Evolutionary conservation across 1,284 basidiomycete genomes (phyloP).

Genomic region (Chiua sp.): DNA sequence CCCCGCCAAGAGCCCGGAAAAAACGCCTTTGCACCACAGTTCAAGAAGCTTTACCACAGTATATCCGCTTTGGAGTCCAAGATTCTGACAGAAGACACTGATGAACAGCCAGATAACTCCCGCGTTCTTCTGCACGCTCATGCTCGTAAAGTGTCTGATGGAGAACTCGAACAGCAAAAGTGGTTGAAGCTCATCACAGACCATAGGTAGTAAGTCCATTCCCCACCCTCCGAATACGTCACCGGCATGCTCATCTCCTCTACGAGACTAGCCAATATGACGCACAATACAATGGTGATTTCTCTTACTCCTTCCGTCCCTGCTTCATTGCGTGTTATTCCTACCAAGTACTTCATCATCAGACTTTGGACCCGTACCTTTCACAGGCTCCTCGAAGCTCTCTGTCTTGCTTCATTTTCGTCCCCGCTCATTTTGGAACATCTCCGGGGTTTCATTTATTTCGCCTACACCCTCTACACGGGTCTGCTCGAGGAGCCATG

Average conservation of each 20-base stretch:
- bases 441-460: slow-evolving; percentile 92
- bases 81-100: slow-evolving; percentile 67
- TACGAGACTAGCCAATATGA: slow-evolving; percentile 82
- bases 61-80: slow-evolving; percentile 77
- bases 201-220: slow-evolving; percentile 66
- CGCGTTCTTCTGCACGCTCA: slow-evolving; percentile 61
- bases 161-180: slow-evolving; percentile 66
- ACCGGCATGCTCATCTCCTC: slow-evolving; percentile 5
- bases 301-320: slow-evolving; percentile 89
- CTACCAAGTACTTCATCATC: slow-evolving; percentile 92
- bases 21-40: slow-evolving; percentile 73
- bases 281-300: slow-evolving; percentile 87
- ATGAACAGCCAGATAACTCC: slow-evolving; percentile 53
- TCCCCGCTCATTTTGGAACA: slow-evolving; percentile 73
- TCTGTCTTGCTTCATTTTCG: slow-evolving; percentile 80
- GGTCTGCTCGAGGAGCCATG: slow-evolving; percentile 85
- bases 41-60: slow-evolving; percentile 81
- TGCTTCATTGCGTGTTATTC: slow-evolving; percentile 86
- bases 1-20: slow-evolving; percentile 59
- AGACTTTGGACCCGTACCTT: slow-evolving; percentile 94
- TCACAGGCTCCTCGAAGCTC: slow-evolving; percentile 87
- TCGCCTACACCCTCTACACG: slow-evolving; percentile 94
- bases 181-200: slow-evolving; percentile 69
- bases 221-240: slow-evolving; percentile 5
- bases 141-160: slow-evolving; percentile 41